These are phyloP conservation scores for Mariannaea sp. DNA, from an alignment of 2,329 filamentous ascomycete genomes.

Conservation along the genomic window DNA sequence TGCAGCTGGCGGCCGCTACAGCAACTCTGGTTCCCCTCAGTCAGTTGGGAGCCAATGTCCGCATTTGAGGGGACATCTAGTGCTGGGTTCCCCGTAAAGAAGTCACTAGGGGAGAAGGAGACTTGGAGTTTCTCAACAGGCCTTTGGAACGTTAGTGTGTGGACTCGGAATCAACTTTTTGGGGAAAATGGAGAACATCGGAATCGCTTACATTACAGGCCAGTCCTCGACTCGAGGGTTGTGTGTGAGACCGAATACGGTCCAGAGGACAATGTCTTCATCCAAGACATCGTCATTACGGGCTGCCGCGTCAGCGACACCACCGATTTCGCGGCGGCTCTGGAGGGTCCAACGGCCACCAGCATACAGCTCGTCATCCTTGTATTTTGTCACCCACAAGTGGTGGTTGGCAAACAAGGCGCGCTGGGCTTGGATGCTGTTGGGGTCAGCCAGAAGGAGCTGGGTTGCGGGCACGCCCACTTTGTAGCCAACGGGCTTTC, in stretches of 20 bases:
- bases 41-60: constrained; percentile 17
- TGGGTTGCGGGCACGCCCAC: constrained; percentile 48
- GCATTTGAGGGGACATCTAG: constrained; percentile 48
- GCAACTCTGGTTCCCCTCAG: constrained; percentile 12
- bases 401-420: constrained; percentile 51
- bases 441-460: constrained; percentile 47
- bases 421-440: constrained; percentile 47
- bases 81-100: constrained; percentile 54
- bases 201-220: constrained; percentile 62
- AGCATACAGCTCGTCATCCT: constrained; percentile 52
- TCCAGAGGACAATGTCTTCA: constrained; percentile 61
- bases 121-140: constrained; percentile 55
- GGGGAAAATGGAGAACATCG: no score
- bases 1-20: constrained; percentile 11
- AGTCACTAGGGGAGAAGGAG: constrained; percentile 52
- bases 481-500: constrained; percentile 55
- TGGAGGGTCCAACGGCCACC: constrained; percentile 49
- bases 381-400: constrained; percentile 53
- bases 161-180: not conserved
- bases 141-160: constrained; percentile 13
- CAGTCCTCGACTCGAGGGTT: constrained; percentile 70
- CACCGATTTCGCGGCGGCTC: constrained; percentile 43
- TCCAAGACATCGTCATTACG: constrained; percentile 54
- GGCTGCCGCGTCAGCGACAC: constrained; percentile 47
- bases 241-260: constrained; percentile 66